Percentiles rank a stretch among this genome's conserved stretches.
Evolutionary conservation across 352 stramenopile species (phyloP).

Genomic region (Globisporangium echinulatum): DNA sequence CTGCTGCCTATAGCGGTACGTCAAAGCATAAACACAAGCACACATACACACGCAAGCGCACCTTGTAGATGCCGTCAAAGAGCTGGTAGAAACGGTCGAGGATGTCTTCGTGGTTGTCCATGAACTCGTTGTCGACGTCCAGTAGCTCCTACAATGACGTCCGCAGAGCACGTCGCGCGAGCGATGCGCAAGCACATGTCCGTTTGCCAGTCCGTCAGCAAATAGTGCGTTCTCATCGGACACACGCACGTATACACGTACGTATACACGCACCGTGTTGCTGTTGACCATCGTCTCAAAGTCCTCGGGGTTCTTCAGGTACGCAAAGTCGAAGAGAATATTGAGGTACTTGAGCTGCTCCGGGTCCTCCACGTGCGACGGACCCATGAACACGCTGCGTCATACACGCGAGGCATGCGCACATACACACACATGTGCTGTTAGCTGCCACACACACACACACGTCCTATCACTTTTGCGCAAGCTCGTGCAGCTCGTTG

Average conservation of each 20-base stretch:
- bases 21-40: conserved; percentile 1
- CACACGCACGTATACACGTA: background rate
- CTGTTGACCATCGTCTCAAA: conserved; percentile 92
- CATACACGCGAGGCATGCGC: background rate
- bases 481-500: too few relatives aligned
- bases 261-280: conserved; percentile 54
- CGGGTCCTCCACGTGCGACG: conserved; percentile 82
- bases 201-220: too few relatives aligned
- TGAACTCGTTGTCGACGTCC: conserved; percentile 90
- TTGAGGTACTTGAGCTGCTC: conserved; percentile 88
- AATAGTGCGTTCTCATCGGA: too few relatives aligned
- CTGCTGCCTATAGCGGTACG: background rate
- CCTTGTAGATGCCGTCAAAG: conserved; percentile 86
- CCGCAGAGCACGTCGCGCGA: too few relatives aligned
- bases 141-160: conserved; percentile 46
- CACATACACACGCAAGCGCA: conserved; percentile 7
- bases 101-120: conserved; percentile 83
- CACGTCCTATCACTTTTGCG: background rate
- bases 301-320: conserved; percentile 92
- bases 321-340: conserved; percentile 95
- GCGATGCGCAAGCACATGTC: background rate
- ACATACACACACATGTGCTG: background rate
- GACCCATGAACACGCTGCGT: conserved; percentile 76
- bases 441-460: background rate
- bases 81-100: conserved; percentile 87